phyloP scores from a whole-genome alignment of 192 early-diverging fungal genomes.

The Gryganskiella cystojenkinii region DNA sequence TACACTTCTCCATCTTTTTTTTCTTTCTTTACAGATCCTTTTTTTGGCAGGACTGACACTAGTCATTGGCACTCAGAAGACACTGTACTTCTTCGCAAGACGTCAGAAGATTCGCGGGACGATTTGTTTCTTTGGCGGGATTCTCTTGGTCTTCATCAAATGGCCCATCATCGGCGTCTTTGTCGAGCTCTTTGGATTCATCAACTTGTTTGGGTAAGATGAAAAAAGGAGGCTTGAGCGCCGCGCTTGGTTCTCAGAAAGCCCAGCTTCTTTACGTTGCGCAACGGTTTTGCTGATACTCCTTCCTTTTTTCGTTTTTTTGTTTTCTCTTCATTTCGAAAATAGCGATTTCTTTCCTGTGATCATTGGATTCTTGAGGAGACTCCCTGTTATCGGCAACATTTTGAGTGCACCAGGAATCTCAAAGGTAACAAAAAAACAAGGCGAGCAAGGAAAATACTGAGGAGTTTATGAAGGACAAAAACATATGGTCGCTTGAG shows the following conservation, averaged over 20 bases:
- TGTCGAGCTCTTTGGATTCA: conserved; percentile 93
- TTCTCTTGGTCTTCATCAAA: conserved; percentile 88
- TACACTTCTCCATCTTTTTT: conserved; percentile 79
- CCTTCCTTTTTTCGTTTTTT: no score
- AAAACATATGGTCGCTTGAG: no score
- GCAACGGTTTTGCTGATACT: no score
- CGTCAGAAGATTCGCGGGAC: conserved; percentile 91
- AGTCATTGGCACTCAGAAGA: conserved; percentile 91
- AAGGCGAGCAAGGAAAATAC: no score
- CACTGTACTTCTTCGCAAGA: conserved; percentile 86
- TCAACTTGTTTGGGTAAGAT: conserved; percentile 95
- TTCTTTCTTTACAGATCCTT: conserved; percentile 81
- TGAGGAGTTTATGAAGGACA: no score
- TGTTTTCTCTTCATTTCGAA: conserved; percentile 1
- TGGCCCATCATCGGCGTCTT: conserved; percentile 91
- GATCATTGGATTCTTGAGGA: conserved; percentile 86
- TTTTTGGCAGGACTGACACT: conserved; percentile 91
- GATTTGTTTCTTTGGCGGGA: conserved; percentile 89
- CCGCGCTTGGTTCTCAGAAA: no score
- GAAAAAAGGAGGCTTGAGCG: no score
- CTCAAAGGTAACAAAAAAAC: conserved; percentile 66
- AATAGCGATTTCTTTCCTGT: conserved; percentile 97
- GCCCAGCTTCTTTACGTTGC: no score
- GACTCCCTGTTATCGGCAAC: conserved; percentile 90
- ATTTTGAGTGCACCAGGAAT: conserved; percentile 89